Base-by-base conservation (phyloP, 139 green algal species). In the Nannochloris sp. region DNA sequence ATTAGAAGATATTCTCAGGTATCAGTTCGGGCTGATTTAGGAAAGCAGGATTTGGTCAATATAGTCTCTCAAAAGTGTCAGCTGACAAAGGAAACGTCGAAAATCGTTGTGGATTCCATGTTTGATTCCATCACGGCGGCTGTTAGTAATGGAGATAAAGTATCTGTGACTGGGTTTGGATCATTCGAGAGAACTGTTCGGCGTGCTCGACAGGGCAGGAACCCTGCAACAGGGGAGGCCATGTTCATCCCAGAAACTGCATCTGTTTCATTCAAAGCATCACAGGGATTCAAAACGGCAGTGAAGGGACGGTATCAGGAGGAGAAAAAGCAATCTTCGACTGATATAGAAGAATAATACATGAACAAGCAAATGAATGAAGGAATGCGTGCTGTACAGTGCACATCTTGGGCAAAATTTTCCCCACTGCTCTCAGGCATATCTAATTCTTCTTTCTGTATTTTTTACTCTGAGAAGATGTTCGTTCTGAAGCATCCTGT, bases 241-340 rank as follows among this genome's bases (percentile, higher is more conserved):
- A 15, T 84, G 9, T 16, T 64, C 12, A 71, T 84, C 19, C 27
- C 78, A 12, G 78, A 59, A 12, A 74, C n/a, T 8, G 55, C 50
- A 5, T 58, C 54, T 14, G 68, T 77, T 9, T 44, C 11, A 3
- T 84, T 84, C 19, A 60, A 43, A 48, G 68, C 78, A 19, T 68
- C 71, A 34, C 78, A 72, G 34, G 37, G 25, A 2, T 78, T 84
- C 56, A 84, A 83, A 64, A 56, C 72, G 5, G 15, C 51, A n/a
- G 75, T 54, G 46, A 54, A 54, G 11, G 46, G 78, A 0, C 34
- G 34, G 6, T 40, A 40, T 71, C 79, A 50, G 54, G 36, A 9
- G n/a, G n/a, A 12, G 15, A 68, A 29, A n/a, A 27, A 14, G 34
- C 34, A 40, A 12, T 40, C 34, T 12, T 12, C 34, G 27, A 29